These are phyloP conservation scores for Pleurotus eryngii DNA, from an alignment of 768 basidiomycete species.

Conservation along the genomic window DNA sequence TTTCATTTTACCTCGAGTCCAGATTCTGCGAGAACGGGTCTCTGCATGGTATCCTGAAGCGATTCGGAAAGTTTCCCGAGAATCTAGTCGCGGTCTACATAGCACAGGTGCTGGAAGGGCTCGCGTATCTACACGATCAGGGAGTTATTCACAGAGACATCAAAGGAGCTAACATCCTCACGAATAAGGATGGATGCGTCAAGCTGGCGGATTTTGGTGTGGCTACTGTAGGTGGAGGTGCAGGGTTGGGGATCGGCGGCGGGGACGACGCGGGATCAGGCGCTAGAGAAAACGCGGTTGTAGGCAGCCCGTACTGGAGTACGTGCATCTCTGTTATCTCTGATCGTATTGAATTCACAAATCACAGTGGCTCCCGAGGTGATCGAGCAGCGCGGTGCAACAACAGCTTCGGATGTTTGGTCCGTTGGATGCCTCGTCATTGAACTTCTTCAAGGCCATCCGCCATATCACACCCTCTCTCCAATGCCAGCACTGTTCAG, in stretches of 20 bases:
- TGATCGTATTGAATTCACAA: constrained; percentile 7
- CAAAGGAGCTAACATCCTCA: constrained; percentile 98
- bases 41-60: constrained; percentile 90
- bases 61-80: constrained; percentile 98
- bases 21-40: constrained; percentile 99
- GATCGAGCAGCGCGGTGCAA: constrained; percentile 96
- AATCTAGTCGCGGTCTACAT: constrained; percentile 95
- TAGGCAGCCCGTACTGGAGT: constrained; percentile 99
- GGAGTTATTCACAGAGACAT: constrained; percentile 99
- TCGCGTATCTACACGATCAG: constrained; percentile 97
- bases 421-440: constrained; percentile 95
- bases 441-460: constrained; percentile 86
- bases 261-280: constrained; percentile 64
- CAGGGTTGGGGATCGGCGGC: constrained; percentile 18
- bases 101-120: constrained; percentile 91
- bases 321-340: constrained; percentile 26
- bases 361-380: constrained; percentile 93
- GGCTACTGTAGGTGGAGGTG: constrained; percentile 39
- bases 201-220: constrained; percentile 99
- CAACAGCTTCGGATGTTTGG: constrained; percentile 96
- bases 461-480: constrained; percentile 92
- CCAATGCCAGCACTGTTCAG: constrained; percentile 99
- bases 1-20: constrained; percentile 1
- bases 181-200: constrained; percentile 97
- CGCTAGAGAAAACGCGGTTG: constrained; percentile 85